A percentile compares a stretch with the other conserved stretches of the same genome.
These are phyloP conservation scores for Daedaleopsis sinensis DNA, from an alignment of 768 basidiomycete genomes.

Conservation along the genomic window DNA sequence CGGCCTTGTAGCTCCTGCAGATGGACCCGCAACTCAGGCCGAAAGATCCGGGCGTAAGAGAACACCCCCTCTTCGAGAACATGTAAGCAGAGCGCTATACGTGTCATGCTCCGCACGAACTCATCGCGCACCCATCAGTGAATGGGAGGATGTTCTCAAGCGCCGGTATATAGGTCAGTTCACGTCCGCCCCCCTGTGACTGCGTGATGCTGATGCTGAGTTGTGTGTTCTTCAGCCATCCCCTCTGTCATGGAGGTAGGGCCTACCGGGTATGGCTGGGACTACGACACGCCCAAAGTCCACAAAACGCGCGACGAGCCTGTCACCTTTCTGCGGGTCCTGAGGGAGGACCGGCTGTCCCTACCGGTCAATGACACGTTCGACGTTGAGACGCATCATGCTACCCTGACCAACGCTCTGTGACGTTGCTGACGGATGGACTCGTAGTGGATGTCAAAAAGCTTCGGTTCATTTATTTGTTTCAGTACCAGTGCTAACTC, in stretches of 20 bases:
- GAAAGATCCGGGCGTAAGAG: not conserved
- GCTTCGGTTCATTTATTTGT: no score
- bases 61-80: not conserved
- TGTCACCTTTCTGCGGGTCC: no score
- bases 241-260: slow-evolving; percentile 1
- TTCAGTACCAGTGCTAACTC: no score
- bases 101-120: not conserved
- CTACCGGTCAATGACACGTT: no score
- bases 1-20: not conserved
- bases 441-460: no score
- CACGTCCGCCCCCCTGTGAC: not conserved
- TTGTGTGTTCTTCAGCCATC: not conserved
- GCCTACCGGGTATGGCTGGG: slow-evolving; percentile 2
- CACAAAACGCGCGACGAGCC: not conserved
- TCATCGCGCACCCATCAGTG: not conserved
- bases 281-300: not conserved
- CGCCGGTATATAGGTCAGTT: slow-evolving; percentile 6
- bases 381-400: no score
- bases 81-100: not conserved
- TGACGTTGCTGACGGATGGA: no score
- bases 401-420: no score
- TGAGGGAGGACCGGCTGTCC: no score
- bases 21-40: not conserved
- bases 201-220: not conserved
- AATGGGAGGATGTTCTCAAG: slow-evolving; percentile 10